Conservation (phyloP, 108 stramenopile genomes). For the Nannochloropsis granulata region DNA sequence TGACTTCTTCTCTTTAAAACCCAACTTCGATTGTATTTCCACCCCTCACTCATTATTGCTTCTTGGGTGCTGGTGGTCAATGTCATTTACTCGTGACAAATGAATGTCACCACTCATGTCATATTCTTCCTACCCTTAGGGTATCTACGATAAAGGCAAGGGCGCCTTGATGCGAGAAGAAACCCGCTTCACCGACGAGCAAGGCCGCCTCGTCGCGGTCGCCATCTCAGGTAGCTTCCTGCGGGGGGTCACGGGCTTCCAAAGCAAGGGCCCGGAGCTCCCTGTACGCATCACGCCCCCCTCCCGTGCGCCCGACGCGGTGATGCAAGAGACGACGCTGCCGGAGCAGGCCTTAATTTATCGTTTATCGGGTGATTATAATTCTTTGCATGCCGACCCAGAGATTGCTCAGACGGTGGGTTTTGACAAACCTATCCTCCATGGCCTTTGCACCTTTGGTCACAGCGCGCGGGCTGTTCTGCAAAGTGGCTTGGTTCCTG, state of each 20-base stretch:
- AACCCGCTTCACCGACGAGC: not conserved
- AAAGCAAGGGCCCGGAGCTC: too few species aligned
- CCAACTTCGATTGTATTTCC: too few species aligned
- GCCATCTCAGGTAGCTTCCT: conserved; percentile 8
- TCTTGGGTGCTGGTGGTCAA: too few species aligned
- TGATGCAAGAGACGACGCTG: conserved; percentile 26
- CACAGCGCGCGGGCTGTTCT: conserved; percentile 51
- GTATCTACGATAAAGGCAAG: conserved; percentile 1
- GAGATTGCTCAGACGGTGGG: conserved; percentile 25
- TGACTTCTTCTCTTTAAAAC: too few species aligned
- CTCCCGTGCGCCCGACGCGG: not conserved
- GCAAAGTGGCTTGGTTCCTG: not conserved
- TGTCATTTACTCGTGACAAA: too few species aligned
- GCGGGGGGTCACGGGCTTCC: not conserved
- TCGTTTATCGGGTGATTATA: conserved; percentile 74
- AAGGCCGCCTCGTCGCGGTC: not conserved
- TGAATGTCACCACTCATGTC: too few species aligned
- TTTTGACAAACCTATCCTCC: conserved; percentile 50
- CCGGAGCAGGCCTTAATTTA: conserved; percentile 58
- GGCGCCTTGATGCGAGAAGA: conserved; percentile 4
- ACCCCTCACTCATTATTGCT: too few species aligned
- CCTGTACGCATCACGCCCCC: not conserved
- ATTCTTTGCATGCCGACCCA: conserved; percentile 62
- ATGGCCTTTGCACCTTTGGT: conserved; percentile 68
- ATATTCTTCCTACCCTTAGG: not conserved